These are phyloP conservation scores for Arthrocladium fulminans DNA, from an alignment of 2,329 filamentous ascomycete species.

Conservation along the genomic window DNA sequence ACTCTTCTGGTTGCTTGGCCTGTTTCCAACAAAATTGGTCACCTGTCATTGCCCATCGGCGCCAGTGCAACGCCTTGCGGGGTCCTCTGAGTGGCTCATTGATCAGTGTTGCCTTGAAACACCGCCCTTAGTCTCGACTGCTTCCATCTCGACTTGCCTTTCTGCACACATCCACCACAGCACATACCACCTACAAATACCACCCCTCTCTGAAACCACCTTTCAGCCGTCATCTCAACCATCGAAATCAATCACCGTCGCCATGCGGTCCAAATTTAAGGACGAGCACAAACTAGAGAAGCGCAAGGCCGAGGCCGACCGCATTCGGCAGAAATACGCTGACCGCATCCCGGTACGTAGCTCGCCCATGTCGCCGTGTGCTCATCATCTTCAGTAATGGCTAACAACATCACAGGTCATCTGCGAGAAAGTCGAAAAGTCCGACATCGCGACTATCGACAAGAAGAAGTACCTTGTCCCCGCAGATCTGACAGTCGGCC, in stretches of 20 bases:
- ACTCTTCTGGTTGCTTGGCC: not conserved
- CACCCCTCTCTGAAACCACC: not conserved
- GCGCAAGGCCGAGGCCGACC: slow-evolving; percentile 99
- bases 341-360: slow-evolving; percentile 90
- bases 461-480: slow-evolving; percentile 99
- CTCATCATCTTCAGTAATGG: slow-evolving; percentile 9
- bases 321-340: slow-evolving; percentile 97
- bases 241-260: slow-evolving; percentile 37
- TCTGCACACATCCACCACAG: not conserved
- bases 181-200: slow-evolving; percentile 1
- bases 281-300: slow-evolving; percentile 99
- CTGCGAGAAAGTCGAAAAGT: slow-evolving; percentile 99
- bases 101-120: slow-evolving; percentile 6
- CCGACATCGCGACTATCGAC: slow-evolving; percentile 98
- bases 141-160: not conserved
- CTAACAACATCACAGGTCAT: slow-evolving; percentile 60
- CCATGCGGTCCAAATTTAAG: slow-evolving; percentile 99
- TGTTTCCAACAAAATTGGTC: not conserved
- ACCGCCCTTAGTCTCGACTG: slow-evolving; percentile 6
- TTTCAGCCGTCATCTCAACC: not conserved
- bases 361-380: slow-evolving; percentile 4
- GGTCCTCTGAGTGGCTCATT: slow-evolving; percentile 8
- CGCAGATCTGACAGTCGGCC: slow-evolving; percentile 92
- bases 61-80: slow-evolving; percentile 1
- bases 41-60: slow-evolving; percentile 1